A percentile compares a stretch with the other conserved stretches of the same genome.
Evolutionary conservation across 768 basidiomycete genomes (phyloP).

Genomic region (Macrocybe gigantea): DNA sequence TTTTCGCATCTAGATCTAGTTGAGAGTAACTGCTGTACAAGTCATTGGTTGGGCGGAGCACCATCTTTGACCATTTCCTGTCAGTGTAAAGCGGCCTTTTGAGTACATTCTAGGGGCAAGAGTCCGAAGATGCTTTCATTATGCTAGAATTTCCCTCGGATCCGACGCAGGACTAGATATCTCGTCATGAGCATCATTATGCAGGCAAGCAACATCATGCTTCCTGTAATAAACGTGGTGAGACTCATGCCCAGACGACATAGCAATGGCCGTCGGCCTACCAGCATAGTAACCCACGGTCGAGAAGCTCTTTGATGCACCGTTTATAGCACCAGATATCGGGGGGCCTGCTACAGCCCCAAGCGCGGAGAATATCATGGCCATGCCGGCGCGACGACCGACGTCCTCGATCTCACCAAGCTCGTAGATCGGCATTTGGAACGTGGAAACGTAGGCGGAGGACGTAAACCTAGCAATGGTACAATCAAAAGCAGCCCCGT

Average conservation of each 20-base stretch:
- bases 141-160: constrained; percentile 35
- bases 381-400: constrained; percentile 52
- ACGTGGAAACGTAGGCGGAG: constrained; percentile 43
- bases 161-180: constrained; percentile 29
- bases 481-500: neutral
- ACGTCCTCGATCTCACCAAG: constrained; percentile 50
- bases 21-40: too few relatives aligned
- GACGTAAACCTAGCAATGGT: constrained; percentile 32
- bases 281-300: constrained; percentile 48
- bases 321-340: constrained; percentile 54
- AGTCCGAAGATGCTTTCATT: too few relatives aligned
- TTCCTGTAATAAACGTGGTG: constrained; percentile 15
- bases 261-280: constrained; percentile 9
- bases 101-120: too few relatives aligned
- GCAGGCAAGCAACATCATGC: constrained; percentile 35
- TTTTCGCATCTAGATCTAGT: too few relatives aligned
- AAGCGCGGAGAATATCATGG: constrained; percentile 43
- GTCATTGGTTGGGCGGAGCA: too few relatives aligned
- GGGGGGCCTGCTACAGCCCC: constrained; percentile 58
- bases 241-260: neutral
- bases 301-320: constrained; percentile 36
- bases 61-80: too few relatives aligned
- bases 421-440: constrained; percentile 38
- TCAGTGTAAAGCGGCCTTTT: too few relatives aligned
- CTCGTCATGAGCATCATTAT: constrained; percentile 33